These are phyloP conservation scores for Neurospora sp. DNA, from an alignment of 495 filamentous ascomycete species.

Conservation along the genomic window DNA sequence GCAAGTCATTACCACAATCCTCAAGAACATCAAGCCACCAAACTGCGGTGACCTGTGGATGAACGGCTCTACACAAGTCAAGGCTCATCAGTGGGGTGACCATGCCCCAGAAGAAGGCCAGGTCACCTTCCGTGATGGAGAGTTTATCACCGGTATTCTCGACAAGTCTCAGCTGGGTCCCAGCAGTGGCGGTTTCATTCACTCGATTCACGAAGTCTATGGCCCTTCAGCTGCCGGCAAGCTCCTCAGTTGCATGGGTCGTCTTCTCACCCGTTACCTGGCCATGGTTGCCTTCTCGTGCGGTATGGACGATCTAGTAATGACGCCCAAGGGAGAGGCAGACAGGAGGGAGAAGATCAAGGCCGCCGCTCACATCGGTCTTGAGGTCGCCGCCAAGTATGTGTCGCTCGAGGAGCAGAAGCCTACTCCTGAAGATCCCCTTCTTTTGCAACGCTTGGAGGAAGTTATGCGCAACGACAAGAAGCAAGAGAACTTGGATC, in stretches of 20 bases:
- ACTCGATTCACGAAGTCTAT: constrained; percentile 88
- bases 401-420: constrained; percentile 68
- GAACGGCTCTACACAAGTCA: constrained; percentile 64
- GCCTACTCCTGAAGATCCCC: constrained; percentile 47
- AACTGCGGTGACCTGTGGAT: constrained; percentile 70
- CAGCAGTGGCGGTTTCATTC: constrained; percentile 74
- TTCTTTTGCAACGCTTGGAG: constrained; percentile 69
- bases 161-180: constrained; percentile 96
- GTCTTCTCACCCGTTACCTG: constrained; percentile 79
- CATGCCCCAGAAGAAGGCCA: constrained; percentile 49
- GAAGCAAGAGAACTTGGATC: constrained; percentile 81
- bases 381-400: constrained; percentile 78
- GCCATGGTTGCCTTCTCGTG: constrained; percentile 93
- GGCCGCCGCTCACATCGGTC: constrained; percentile 61
- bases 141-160: constrained; percentile 81
- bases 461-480: constrained; percentile 82
- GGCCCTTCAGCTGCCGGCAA: constrained; percentile 77
- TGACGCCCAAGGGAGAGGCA: constrained; percentile 73
- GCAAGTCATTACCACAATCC: constrained; percentile 85
- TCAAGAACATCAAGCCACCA: constrained; percentile 78
- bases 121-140: constrained; percentile 81
- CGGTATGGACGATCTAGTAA: constrained; percentile 89
- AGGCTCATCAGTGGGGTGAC: constrained; percentile 61
- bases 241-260: constrained; percentile 77
- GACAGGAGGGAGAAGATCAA: constrained; percentile 58